Evolutionary conservation across 2,329 filamentous ascomycete species (phyloP).

Genomic region (Leptographium galeiforme): DNA sequence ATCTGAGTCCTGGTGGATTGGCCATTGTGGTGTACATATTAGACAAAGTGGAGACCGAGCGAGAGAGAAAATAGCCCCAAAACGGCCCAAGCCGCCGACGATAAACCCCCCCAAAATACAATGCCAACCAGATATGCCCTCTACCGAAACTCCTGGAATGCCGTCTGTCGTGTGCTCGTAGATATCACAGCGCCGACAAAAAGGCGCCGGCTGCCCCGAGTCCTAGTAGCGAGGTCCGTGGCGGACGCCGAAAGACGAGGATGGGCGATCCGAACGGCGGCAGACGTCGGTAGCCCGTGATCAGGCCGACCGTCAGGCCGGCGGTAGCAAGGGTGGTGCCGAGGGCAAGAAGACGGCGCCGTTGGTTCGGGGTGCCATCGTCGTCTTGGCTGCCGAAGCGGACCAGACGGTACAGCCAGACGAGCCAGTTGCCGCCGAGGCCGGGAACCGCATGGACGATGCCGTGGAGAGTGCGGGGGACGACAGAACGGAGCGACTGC

Average conservation of each 20-base stretch:
- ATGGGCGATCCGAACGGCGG: constrained; percentile 30
- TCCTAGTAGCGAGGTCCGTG: constrained; percentile 7
- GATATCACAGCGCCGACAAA: neutral
- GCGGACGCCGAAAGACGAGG: constrained; percentile 27
- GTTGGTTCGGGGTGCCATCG: constrained; percentile 6
- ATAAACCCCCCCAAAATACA: neutral
- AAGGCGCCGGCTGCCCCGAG: neutral
- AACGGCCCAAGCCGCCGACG: neutral
- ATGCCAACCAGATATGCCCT: neutral
- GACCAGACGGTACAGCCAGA: constrained; percentile 13
- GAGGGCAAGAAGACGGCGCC: constrained; percentile 18
- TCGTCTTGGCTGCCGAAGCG: constrained; percentile 13
- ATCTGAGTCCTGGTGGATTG: constrained; percentile 34
- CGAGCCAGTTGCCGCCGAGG: constrained; percentile 20
- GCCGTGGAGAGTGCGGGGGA: constrained; percentile 17
- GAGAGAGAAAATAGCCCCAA: too few species aligned
- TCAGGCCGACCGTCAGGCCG: constrained; percentile 22
- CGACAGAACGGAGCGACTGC: constrained; percentile 6
- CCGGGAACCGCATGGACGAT: constrained; percentile 19
- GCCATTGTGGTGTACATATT: neutral
- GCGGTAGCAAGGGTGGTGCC: constrained; percentile 23
- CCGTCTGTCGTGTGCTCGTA: neutral
- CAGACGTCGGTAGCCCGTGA: constrained; percentile 25
- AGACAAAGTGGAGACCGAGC: neutral
- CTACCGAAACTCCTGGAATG: neutral